Conservation (phyloP, 2,329 filamentous ascomycete genomes). For the Pseudogymnoascus sp. region DNA sequence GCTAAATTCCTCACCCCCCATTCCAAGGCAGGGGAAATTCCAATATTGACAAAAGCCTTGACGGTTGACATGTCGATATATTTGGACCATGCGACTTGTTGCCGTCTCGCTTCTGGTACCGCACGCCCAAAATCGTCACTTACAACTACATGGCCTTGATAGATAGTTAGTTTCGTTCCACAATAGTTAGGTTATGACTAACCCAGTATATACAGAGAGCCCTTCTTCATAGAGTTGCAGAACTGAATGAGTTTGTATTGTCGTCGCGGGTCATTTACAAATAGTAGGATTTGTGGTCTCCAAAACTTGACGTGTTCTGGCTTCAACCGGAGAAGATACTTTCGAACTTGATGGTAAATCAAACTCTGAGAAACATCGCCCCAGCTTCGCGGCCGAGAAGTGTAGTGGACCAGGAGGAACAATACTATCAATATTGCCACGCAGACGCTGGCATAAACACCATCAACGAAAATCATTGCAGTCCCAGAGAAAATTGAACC, state of each 20-base stretch:
- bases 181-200: background rate
- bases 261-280: conserved; percentile 73
- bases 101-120: conserved; percentile 71
- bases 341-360: conserved; percentile 82
- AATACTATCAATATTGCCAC: conserved; percentile 67
- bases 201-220: conserved; percentile 53
- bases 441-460: conserved; percentile 68
- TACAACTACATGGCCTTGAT: conserved; percentile 81
- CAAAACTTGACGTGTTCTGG: conserved; percentile 93
- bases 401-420: conserved; percentile 79
- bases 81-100: conserved; percentile 76
- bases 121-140: conserved; percentile 72
- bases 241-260: conserved; percentile 83
- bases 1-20: conserved; percentile 83
- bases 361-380: conserved; percentile 84
- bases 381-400: conserved; percentile 79
- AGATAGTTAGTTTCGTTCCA: conserved; percentile 25
- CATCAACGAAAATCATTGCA: conserved; percentile 88
- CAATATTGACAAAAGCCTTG: conserved; percentile 83
- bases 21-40: conserved; percentile 72
- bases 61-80: conserved; percentile 81
- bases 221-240: conserved; percentile 87
- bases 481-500: conserved; percentile 69
- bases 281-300: conserved; percentile 77
- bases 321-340: conserved; percentile 73